Conservation (phyloP, 768 basidiomycete genomes). For the Suillus plorans region DNA sequence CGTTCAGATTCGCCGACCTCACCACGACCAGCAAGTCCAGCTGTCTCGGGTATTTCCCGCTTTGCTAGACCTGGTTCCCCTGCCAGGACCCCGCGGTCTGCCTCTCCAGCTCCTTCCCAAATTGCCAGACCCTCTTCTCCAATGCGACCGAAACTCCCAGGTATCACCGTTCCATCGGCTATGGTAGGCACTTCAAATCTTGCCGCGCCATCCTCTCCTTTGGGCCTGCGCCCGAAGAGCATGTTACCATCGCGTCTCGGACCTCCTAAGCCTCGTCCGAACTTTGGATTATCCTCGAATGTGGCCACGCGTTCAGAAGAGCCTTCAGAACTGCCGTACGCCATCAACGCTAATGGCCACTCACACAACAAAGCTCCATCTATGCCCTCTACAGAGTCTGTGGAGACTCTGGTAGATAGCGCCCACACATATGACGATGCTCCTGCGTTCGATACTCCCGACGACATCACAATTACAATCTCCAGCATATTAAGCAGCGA, state of each 20-base stretch:
- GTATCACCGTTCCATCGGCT: constrained; percentile 20
- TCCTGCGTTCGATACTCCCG: constrained; percentile 25
- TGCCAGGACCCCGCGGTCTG: constrained; percentile 31
- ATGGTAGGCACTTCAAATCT: constrained; percentile 20
- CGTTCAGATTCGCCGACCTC: constrained; percentile 56
- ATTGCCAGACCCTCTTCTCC: constrained; percentile 51
- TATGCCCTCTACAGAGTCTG: constrained; percentile 22
- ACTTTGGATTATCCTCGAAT: constrained; percentile 22
- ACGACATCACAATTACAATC: constrained; percentile 78
- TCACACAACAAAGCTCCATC: constrained; percentile 14
- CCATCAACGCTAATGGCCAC: constrained; percentile 18
- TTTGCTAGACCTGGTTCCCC: constrained; percentile 46
- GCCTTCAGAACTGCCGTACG: constrained; percentile 31
- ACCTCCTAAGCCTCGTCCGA: constrained; percentile 54
- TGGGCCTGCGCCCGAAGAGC: constrained; percentile 58
- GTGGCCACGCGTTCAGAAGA: constrained; percentile 26
- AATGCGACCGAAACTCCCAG: constrained; percentile 45
- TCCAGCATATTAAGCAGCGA: constrained; percentile 90
- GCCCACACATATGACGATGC: constrained; percentile 26
- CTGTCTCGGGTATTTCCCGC: constrained; percentile 38
- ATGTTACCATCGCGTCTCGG: constrained; percentile 75
- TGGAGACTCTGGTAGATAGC: constrained; percentile 35
- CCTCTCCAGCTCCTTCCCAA: constrained; percentile 37
- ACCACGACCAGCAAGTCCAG: constrained; percentile 50
- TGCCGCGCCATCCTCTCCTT: constrained; percentile 33